phyloP scores from a whole-genome alignment of 306 rosid species.

The Citrullus colocynthis region DNA sequence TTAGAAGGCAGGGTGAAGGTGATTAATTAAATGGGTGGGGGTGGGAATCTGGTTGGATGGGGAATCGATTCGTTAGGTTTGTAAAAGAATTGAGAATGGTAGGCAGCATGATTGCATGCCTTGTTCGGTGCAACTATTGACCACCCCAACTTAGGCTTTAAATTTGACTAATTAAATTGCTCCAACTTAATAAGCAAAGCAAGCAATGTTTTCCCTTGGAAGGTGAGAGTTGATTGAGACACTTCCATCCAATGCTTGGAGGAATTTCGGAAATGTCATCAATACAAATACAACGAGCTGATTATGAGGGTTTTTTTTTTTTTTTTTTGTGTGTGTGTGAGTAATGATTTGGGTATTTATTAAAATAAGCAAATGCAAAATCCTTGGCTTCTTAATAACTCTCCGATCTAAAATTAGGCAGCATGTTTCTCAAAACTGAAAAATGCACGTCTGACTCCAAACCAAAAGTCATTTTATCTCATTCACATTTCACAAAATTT shows the following conservation, averaged over 20 bases:
- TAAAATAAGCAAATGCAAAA: background rate
- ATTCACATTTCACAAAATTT: background rate
- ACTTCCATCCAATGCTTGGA: background rate
- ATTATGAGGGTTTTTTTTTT: background rate
- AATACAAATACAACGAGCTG: background rate
- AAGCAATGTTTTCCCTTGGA: too few species aligned
- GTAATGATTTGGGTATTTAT: background rate
- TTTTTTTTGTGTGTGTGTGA: too few species aligned
- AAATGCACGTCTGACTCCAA: background rate
- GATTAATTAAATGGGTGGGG: background rate
- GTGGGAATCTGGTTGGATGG: background rate
- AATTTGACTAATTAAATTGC: background rate
- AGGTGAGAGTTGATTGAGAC: too few species aligned
- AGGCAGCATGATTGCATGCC: constrained; percentile 5
- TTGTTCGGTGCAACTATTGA: constrained; percentile 8
- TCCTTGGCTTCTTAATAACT: background rate
- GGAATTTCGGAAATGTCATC: background rate
- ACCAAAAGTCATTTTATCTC: background rate
- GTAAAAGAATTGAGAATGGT: background rate
- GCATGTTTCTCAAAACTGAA: background rate
- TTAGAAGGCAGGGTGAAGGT: background rate
- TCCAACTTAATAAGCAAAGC: background rate
- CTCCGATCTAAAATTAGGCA: background rate
- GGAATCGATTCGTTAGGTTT: background rate
- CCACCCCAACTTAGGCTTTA: background rate